Percentiles rank a stretch among this genome's conserved stretches.
These are phyloP conservation scores for Eucalyptus urophylla DNA, from an alignment of 345 rosid genomes.

Conservation along the genomic window DNA sequence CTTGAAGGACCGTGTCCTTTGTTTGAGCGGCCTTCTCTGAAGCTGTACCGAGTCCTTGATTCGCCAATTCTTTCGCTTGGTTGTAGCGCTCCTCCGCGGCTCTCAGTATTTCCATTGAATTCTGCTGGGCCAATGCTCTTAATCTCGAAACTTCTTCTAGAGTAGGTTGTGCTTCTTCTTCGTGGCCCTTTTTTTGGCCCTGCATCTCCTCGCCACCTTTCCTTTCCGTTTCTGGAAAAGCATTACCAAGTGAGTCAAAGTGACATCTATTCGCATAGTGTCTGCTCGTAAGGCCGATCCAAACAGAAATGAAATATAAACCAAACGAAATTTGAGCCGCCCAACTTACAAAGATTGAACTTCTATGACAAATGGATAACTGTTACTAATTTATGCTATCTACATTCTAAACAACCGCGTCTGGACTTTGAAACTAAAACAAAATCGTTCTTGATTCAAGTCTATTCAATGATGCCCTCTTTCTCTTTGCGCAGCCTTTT, in stretches of 20 bases:
- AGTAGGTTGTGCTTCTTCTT: conserved; percentile 7
- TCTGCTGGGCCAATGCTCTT: conserved; percentile 45
- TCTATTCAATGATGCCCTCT: not conserved
- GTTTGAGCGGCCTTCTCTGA: conserved; percentile 10
- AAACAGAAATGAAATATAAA: not conserved
- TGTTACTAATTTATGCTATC: not conserved
- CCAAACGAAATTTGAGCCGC: not conserved
- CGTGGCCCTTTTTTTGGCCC: not conserved
- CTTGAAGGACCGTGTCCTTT: conserved; percentile 13
- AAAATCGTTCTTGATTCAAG: not conserved
- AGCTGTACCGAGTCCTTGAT: not conserved
- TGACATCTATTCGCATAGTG: not conserved
- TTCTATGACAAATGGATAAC: not conserved
- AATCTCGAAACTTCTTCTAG: conserved; percentile 31
- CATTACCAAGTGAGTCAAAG: not conserved
- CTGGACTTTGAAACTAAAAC: not conserved
- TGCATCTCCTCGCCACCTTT: not conserved
- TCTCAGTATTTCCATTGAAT: conserved; percentile 21
- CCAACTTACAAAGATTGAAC: not conserved
- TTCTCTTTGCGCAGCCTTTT: not conserved
- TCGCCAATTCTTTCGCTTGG: conserved; percentile 19
- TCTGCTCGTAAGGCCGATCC: not conserved
- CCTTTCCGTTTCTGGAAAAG: not conserved
- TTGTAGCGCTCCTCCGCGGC: conserved; percentile 44
- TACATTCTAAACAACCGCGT: not conserved